These are phyloP conservation scores for Salix koriyanagi DNA, from an alignment of 345 rosid genomes.

Conservation along the genomic window DNA sequence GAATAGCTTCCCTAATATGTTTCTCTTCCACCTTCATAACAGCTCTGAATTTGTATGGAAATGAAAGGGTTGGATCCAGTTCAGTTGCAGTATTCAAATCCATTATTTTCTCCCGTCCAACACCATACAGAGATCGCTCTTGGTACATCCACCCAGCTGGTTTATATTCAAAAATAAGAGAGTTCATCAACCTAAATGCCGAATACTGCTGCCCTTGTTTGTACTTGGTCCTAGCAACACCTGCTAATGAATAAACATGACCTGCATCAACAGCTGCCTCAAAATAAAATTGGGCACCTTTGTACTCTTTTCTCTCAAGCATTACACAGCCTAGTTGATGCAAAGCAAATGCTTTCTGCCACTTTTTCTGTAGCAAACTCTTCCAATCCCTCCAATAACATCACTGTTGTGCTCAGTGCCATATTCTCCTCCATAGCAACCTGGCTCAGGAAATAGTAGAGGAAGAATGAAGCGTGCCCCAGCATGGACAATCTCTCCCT, in stretches of 20 bases:
- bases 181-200: constrained; percentile 61
- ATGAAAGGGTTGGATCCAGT: constrained; percentile 73
- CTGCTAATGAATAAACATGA: constrained; percentile 77
- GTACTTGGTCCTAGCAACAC: constrained; percentile 72
- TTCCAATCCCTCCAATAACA: constrained; percentile 56
- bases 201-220: constrained; percentile 67
- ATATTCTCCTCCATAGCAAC: constrained; percentile 66
- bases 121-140: constrained; percentile 67
- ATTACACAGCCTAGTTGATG: constrained; percentile 78
- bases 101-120: constrained; percentile 50
- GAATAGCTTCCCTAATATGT: constrained; percentile 54
- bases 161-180: constrained; percentile 52
- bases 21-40: constrained; percentile 52
- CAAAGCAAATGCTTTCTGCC: constrained; percentile 75
- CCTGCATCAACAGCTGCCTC: constrained; percentile 67
- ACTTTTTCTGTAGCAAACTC: constrained; percentile 56
- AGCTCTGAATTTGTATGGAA: constrained; percentile 85
- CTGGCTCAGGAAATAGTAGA: constrained; percentile 82
- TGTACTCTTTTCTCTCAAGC: constrained; percentile 60
- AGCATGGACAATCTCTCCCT: constrained; percentile 50
- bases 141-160: constrained; percentile 97
- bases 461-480: constrained; percentile 64
- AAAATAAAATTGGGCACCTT: constrained; percentile 54
- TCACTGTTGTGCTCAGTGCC: constrained; percentile 37
- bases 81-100: constrained; percentile 70